Evolutionary conservation across 331 rosid species (phyloP), one percentile per base, ranked within the genome.

Genomic region (Quercus lobata): DNA sequence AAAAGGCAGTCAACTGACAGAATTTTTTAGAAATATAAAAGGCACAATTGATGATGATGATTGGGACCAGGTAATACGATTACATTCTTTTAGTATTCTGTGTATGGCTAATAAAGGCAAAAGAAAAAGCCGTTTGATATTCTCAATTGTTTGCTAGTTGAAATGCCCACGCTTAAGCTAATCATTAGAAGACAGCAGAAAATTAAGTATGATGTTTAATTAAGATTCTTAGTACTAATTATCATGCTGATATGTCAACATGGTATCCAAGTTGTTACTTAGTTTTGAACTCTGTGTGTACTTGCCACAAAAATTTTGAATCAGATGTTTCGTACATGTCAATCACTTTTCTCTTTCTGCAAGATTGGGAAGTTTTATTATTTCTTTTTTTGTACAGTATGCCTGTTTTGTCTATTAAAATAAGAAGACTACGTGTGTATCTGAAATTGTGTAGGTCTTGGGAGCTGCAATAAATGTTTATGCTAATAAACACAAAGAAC

Each of bases 401-500:
- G 18, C 19, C 7, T 46, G 60, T 82, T 34, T 37, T 25, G 29
- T 69, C 76, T 80, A 75, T 55, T 69, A 19, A 34, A 54, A 53
- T 58, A 22, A 34, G 60, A 60, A 16, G 75, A 8, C 10, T 35
- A 4, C 46, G 10, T 72, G 57, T 25, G 30, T 69, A 8, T 78
- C 37, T 70, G 55, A 61, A 63, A 76, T 69, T 78, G 61, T 88
- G 80, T 84, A 95, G 99, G 99, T 95, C 18, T 84, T 95, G 89
- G 99, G 98, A 74, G 99, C 97, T 79, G 94, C 99, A 19, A 91
- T 95, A 84, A 95, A 93, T 78, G 97, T 95, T 79, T 95, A 93
- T 89, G 99, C 99, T 78, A 95, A 95, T 74, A 95, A 90, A 83
- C 99, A 95, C 89, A 95, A 95, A 86, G 99, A 95, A 74, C 99